phyloP scores from a whole-genome alignment of 768 basidiomycete genomes.

The Candolleomyces efflorescens region DNA sequence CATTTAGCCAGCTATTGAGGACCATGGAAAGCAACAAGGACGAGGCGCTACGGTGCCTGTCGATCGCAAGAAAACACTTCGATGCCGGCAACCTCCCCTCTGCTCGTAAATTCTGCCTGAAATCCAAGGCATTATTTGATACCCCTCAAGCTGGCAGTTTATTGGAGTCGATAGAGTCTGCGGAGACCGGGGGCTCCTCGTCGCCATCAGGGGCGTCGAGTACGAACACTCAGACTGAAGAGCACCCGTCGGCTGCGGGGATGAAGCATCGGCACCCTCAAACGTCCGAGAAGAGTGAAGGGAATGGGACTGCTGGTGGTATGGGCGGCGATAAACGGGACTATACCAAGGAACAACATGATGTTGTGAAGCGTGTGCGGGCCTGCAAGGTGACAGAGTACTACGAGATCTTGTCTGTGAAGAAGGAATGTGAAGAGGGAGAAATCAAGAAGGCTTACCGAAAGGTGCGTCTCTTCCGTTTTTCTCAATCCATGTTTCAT shows the following conservation, averaged over 20 bases:
- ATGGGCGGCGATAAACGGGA: slow-evolving; percentile 75
- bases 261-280: slow-evolving; percentile 55
- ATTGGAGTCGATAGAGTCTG: slow-evolving; percentile 60
- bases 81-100: slow-evolving; percentile 67
- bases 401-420: slow-evolving; percentile 84
- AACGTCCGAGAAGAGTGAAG: slow-evolving; percentile 18
- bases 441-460: slow-evolving; percentile 95
- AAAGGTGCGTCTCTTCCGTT: slow-evolving; percentile 53
- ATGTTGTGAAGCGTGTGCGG: slow-evolving; percentile 82
- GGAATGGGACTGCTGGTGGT: slow-evolving; percentile 53
- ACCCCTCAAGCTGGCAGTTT: slow-evolving; percentile 72
- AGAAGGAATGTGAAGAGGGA: slow-evolving; percentile 75
- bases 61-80: slow-evolving; percentile 73
- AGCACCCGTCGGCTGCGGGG: slow-evolving; percentile 72
- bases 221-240: slow-evolving; percentile 49
- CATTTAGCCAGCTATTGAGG: not conserved
- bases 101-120: slow-evolving; percentile 86
- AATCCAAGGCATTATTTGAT: slow-evolving; percentile 78
- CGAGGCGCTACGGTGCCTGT: slow-evolving; percentile 79
- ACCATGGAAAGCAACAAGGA: slow-evolving; percentile 86
- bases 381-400: slow-evolving; percentile 86
- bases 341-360: slow-evolving; percentile 79
- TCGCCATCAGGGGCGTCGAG: slow-evolving; percentile 35
- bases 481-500: not conserved
- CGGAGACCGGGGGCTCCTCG: slow-evolving; percentile 29